Evolutionary conservation across 2,329 filamentous ascomycete genomes (phyloP).

Genomic region (Cytospora leucostoma): DNA sequence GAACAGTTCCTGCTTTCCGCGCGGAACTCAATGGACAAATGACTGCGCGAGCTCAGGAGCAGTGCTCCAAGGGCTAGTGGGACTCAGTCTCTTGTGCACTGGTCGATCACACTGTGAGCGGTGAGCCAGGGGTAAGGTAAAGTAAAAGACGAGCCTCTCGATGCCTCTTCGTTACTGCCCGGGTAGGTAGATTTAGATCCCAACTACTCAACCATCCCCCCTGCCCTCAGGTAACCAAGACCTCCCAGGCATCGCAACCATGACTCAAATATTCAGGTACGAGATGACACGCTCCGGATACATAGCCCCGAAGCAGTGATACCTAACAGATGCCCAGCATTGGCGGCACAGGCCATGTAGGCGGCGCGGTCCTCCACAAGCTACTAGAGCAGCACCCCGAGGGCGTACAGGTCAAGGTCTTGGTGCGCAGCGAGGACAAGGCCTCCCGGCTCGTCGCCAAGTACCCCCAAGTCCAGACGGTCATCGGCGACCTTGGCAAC

Average conservation of each 20-base stretch:
- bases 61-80: neutral
- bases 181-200: too few species aligned
- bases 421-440: constrained; percentile 27
- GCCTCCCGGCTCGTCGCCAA: constrained; percentile 20
- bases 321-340: constrained; percentile 32
- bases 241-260: neutral
- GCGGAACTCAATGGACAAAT: neutral
- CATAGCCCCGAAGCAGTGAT: neutral
- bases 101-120: neutral
- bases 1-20: too few species aligned
- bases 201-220: neutral
- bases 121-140: neutral
- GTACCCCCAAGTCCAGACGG: constrained; percentile 25
- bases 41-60: neutral
- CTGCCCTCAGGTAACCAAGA: neutral
- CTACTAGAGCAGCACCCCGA: constrained; percentile 21
- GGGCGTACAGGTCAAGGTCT: constrained; percentile 21
- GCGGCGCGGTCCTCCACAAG: constrained; percentile 30
- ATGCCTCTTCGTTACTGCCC: too few species aligned
- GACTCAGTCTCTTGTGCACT: neutral
- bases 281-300: neutral
- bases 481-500: constrained; percentile 23
- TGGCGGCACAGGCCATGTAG: constrained; percentile 33
- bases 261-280: constrained; percentile 17
- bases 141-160: neutral